Evolutionary conservation across 345 rosid species (phyloP), one percentile per base, ranked within the genome.

Genomic region (Hypericum perforatum): DNA sequence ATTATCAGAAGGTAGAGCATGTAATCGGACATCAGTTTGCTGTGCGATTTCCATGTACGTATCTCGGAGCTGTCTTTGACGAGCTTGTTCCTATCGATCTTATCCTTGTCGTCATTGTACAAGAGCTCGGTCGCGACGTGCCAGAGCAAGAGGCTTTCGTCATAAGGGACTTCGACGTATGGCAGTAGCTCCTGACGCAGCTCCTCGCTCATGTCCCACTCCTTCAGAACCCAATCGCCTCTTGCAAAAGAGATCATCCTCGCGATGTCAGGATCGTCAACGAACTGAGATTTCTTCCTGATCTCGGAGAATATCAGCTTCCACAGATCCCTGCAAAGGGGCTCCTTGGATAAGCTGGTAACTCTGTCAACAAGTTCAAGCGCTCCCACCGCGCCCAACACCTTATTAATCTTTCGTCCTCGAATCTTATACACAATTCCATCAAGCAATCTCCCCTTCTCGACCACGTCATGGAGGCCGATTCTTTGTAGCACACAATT

Each of bases 51-150:
- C 58, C 58, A 43, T 49, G 0, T 7, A 36, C 11, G 14, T 38
- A 0, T 12, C 16, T 7, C 13, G 41, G 29, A 1, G 7, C 6
- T 6, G 4, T n/a, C 1, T 38, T 12, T 1, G 32, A 1, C 32
- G 32, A 22, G 32, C 32, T 22, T 22, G 1, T 4, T 4, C 4
- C 4, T 22, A 1, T 22, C 4, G 32, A 5, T 39, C 54, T 39
- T 40, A 9, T 3, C 16, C 5, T 49, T 22, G 0, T 58, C 37
- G 0, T 47, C 45, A 11, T 65, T 56, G 76, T 61, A 77, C 39
- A 75, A 47, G 37, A 82, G 70, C 54, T 80, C 84, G 5, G 86
- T 82, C 11, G 90, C 84, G 13, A 82, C 57, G 52, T 82, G 90
- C 84, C 86, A 45, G 7, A 45, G 13, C 48, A 45, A 45, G 15